Conservation (phyloP, 2,329 filamentous ascomycete species). For the Thyridium curvatum region DNA sequence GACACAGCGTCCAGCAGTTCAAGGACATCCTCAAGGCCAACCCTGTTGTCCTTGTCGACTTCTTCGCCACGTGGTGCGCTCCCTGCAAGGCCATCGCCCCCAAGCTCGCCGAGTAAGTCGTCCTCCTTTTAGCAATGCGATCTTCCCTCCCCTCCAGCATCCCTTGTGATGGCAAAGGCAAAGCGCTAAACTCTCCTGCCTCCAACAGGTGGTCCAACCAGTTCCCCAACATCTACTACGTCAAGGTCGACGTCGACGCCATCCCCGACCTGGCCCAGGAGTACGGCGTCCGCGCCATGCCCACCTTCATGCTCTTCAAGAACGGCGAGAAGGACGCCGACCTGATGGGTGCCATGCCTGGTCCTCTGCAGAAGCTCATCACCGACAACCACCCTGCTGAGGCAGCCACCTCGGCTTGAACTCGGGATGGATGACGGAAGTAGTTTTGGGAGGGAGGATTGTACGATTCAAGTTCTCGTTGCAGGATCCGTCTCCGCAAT, state of each 20-base stretch:
- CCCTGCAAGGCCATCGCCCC: slow-evolving; percentile 91
- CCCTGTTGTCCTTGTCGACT: slow-evolving; percentile 70
- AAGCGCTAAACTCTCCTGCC: background rate
- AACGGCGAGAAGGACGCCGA: slow-evolving; percentile 65
- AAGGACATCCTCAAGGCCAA: slow-evolving; percentile 29
- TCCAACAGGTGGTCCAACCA: slow-evolving; percentile 50
- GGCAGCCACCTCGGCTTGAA: background rate
- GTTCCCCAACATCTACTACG: slow-evolving; percentile 54
- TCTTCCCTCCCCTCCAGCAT: slow-evolving; percentile 12
- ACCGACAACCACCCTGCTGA: slow-evolving; percentile 13
- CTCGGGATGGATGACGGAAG: too few relatives aligned
- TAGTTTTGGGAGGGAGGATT: too few relatives aligned
- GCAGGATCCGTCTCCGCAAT: too few relatives aligned
- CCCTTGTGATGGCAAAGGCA: slow-evolving; percentile 15
- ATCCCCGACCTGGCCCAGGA: slow-evolving; percentile 69
- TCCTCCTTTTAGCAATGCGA: background rate
- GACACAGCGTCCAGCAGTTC: slow-evolving; percentile 16
- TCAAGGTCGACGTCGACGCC: slow-evolving; percentile 88
- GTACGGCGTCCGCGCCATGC: slow-evolving; percentile 83
- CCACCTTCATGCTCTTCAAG: slow-evolving; percentile 84
- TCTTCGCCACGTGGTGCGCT: slow-evolving; percentile 86
- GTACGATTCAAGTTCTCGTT: too few relatives aligned
- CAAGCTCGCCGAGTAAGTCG: slow-evolving; percentile 56
- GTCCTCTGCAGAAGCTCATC: slow-evolving; percentile 48
- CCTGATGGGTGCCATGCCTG: slow-evolving; percentile 76